Percentiles rank a stretch among this genome's conserved stretches.
phyloP scores from a whole-genome alignment of 75 land plant species.

The Chamaecyparis obtusa region DNA sequence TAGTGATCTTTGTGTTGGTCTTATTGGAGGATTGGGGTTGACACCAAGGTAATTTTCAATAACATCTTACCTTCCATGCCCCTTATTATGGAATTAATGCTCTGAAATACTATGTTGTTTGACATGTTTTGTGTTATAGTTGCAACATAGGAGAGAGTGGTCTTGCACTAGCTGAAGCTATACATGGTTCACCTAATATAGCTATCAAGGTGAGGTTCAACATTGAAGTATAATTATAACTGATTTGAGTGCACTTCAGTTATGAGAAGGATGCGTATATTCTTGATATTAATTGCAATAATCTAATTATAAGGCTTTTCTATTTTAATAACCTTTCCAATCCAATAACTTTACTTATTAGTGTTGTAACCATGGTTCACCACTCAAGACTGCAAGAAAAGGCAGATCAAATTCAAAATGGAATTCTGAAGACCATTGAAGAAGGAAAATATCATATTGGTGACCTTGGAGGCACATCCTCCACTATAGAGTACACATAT shows the following conservation, averaged over 20 bases:
- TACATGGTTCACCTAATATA: slow-evolving; percentile 99
- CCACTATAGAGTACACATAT: slow-evolving; percentile 77
- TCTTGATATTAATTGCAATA: not conserved
- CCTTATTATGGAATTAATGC: not conserved
- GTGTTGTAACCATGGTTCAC: slow-evolving; percentile 83
- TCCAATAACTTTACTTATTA: slow-evolving; percentile 90
- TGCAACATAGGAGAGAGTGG: slow-evolving; percentile 96
- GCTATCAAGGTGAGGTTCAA: slow-evolving; percentile 80
- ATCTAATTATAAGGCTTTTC: not conserved
- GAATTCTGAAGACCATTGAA: slow-evolving; percentile 75
- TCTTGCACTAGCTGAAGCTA: slow-evolving; percentile 92
- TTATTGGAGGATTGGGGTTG: slow-evolving; percentile 93
- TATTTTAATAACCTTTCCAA: slow-evolving; percentile 81
- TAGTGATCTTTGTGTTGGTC: slow-evolving; percentile 97
- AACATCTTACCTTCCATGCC: not conserved
- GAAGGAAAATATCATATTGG: slow-evolving; percentile 83
- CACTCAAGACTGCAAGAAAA: slow-evolving; percentile 66
- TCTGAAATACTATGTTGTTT: not conserved
- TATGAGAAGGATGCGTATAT: not conserved
- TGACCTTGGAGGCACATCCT: slow-evolving; percentile 83
- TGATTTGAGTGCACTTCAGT: not conserved
- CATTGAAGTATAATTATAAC: not conserved
- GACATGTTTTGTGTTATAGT: slow-evolving; percentile 34
- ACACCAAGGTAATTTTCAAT: slow-evolving; percentile 77
- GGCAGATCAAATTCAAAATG: slow-evolving; percentile 84